A percentile compares a stretch with the other conserved stretches of the same genome.
Conservation (phyloP, 176 grass and related monocot genomes). For the Microstegium vimineum region DNA sequence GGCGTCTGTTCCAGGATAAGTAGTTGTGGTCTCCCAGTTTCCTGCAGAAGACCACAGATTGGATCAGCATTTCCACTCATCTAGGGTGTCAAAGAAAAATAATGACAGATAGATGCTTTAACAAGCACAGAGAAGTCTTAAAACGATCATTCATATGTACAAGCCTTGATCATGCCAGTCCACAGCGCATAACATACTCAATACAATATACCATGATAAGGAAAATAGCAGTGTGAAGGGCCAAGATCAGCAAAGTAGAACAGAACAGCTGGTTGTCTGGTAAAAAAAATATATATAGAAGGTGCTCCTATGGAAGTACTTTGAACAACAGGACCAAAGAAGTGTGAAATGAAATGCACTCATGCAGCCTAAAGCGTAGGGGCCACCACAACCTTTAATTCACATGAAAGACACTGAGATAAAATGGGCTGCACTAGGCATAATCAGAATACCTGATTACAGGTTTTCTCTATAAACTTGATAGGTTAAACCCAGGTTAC, state of each 20-base stretch:
- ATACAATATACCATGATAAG: background rate
- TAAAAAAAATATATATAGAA: conserved; percentile 15
- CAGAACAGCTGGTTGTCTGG: background rate
- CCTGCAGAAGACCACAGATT: conserved; percentile 34
- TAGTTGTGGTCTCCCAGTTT: conserved; percentile 80
- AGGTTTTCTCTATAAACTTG: conserved; percentile 7
- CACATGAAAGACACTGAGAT: background rate
- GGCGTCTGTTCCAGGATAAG: conserved; percentile 73
- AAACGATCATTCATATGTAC: background rate
- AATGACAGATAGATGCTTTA: too few species aligned
- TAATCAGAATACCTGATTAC: background rate
- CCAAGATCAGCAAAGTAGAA: conserved; percentile 8
- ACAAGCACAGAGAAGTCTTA: too few species aligned
- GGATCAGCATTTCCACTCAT: background rate
- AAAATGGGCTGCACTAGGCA: background rate
- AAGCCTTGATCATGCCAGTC: background rate
- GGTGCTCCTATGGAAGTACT: background rate
- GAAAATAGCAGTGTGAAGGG: conserved; percentile 4
- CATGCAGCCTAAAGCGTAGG: background rate
- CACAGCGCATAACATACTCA: background rate
- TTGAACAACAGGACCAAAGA: background rate
- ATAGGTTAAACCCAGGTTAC: conserved; percentile 1
- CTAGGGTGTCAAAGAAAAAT: background rate
- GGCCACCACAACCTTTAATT: background rate
- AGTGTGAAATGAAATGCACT: background rate